phyloP scores from a whole-genome alignment of 495 filamentous ascomycete species.

The Lophiotrema nucula region DNA sequence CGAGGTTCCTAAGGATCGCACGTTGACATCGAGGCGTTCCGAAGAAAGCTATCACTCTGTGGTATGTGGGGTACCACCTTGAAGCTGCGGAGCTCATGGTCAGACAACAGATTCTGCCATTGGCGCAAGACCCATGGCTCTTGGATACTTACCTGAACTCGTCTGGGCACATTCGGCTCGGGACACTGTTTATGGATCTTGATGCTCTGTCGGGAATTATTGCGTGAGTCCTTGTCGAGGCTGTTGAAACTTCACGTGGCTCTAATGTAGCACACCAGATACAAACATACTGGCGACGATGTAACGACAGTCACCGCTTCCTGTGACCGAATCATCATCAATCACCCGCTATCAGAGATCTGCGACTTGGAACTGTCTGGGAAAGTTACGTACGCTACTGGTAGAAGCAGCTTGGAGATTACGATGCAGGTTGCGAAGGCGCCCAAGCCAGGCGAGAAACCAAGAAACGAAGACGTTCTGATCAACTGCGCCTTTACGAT shows the following conservation, averaged over 20 bases:
- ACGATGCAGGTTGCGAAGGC: conserved; percentile 71
- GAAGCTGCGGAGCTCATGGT: not conserved
- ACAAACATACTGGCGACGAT: conserved; percentile 75
- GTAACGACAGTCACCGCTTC: conserved; percentile 81
- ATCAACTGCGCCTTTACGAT: conserved; percentile 84
- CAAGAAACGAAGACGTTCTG: conserved; percentile 66
- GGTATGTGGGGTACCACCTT: conserved; percentile 37
- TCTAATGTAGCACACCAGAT: conserved; percentile 3
- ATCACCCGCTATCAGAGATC: conserved; percentile 69
- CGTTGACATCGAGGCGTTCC: conserved; percentile 63
- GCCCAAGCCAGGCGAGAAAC: conserved; percentile 53
- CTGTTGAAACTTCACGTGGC: not conserved
- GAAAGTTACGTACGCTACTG: conserved; percentile 77
- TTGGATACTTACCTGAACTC: conserved; percentile 68
- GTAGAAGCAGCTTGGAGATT: conserved; percentile 77
- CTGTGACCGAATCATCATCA: conserved; percentile 75
- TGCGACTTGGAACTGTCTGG: conserved; percentile 80
- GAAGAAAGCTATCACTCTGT: conserved; percentile 62
- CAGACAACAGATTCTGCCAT: conserved; percentile 46
- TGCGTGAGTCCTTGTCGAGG: conserved; percentile 47
- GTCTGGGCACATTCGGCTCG: conserved; percentile 64
- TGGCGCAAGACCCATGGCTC: conserved; percentile 69
- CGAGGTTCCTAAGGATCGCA: conserved; percentile 44
- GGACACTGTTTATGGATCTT: conserved; percentile 76
- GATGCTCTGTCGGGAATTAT: conserved; percentile 79